Percentiles rank a stretch among this genome's conserved stretches.
phyloP scores from a whole-genome alignment of 257 asterid species.

The Solanum pimpinellifolium region DNA sequence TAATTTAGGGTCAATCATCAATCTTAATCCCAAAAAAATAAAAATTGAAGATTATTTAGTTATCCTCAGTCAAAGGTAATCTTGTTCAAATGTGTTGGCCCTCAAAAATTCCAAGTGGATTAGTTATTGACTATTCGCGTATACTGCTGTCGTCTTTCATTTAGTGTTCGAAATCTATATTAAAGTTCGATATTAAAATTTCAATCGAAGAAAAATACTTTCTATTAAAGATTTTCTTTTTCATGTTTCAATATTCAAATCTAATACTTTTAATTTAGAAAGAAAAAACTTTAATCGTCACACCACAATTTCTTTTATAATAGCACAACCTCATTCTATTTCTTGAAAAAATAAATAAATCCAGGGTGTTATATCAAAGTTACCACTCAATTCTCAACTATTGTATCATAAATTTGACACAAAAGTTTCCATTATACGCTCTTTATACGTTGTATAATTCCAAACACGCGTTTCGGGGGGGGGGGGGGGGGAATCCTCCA shows the following conservation, averaged over 20 bases:
- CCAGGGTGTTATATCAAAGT: background rate
- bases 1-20: background rate
- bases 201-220: rapidly evolving
- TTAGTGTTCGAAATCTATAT: rapidly evolving
- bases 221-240: no score
- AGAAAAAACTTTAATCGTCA: no score
- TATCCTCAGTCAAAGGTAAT: background rate
- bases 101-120: background rate
- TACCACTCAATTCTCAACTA: background rate
- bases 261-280: no score
- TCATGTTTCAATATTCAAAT: no score
- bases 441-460: background rate
- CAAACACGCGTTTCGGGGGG: background rate
- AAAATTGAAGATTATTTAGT: background rate
- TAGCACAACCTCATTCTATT: no score
- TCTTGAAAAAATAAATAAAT: no score
- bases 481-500: no score
- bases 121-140: background rate
- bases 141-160: no score
- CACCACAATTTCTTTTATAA: no score
- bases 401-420: background rate
- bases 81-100: background rate
- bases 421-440: background rate
- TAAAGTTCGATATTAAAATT: no score
- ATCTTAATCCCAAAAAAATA: background rate